Percentiles rank a stretch among this genome's conserved stretches.
phyloP scores from a whole-genome alignment of 2,329 filamentous ascomycete genomes.

The Xylariaceae sp. region DNA sequence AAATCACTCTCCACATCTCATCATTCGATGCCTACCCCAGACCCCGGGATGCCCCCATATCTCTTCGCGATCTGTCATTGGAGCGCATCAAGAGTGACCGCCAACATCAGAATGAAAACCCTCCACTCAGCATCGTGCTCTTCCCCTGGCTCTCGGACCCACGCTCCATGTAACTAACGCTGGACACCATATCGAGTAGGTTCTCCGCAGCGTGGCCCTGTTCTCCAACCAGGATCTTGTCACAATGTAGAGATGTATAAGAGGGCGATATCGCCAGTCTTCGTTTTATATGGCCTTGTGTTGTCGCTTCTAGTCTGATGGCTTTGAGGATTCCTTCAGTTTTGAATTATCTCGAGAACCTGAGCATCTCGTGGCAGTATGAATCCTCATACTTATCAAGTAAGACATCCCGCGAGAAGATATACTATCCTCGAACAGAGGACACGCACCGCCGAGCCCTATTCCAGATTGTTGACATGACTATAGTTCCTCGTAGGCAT shows the following conservation, averaged over 20 bases:
- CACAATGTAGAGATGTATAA: conserved; percentile 25
- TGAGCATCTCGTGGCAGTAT: conserved; percentile 27
- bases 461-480: neutral
- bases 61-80: conserved; percentile 27
- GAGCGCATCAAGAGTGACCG: conserved; percentile 28
- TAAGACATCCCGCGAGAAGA: conserved; percentile 18
- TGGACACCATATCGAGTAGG: conserved; percentile 13
- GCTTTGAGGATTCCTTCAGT: conserved; percentile 4
- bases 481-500: conserved; percentile 57
- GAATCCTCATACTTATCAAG: conserved; percentile 43
- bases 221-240: conserved; percentile 1
- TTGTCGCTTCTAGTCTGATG: neutral
- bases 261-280: neutral
- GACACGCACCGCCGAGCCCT: neutral
- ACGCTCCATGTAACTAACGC: neutral
- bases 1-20: conserved; percentile 29
- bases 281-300: neutral
- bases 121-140: conserved; percentile 33
- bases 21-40: conserved; percentile 28
- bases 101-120: conserved; percentile 21
- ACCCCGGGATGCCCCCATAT: conserved; percentile 17
- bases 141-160: neutral
- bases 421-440: neutral
- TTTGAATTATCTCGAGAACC: neutral
- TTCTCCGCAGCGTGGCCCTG: conserved; percentile 7